These are phyloP conservation scores for Metschnikowia rubicola DNA, from an alignment of 805 yeast species.

Conservation along the genomic window DNA sequence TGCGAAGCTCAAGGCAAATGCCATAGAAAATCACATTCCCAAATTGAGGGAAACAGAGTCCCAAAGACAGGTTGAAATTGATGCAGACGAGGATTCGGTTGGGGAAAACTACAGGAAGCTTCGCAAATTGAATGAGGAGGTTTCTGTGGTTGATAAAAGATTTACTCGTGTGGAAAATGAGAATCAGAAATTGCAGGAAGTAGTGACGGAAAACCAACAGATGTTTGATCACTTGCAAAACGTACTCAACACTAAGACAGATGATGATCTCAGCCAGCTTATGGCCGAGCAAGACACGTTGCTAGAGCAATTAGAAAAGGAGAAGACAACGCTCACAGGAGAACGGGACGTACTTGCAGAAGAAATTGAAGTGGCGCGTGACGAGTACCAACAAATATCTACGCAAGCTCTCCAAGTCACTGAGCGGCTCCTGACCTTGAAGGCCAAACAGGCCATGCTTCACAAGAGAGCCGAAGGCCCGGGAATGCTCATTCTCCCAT, in stretches of 20 bases:
- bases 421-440: slow-evolving; percentile 18
- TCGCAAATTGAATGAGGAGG: slow-evolving; percentile 34
- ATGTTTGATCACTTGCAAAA: slow-evolving; percentile 11
- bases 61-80: slow-evolving; percentile 30
- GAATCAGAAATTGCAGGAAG: slow-evolving; percentile 19
- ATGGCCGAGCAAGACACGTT: slow-evolving; percentile 20
- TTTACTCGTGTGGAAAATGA: slow-evolving; percentile 30
- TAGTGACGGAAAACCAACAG: slow-evolving; percentile 3
- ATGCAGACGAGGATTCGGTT: slow-evolving; percentile 34
- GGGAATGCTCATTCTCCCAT: slow-evolving; percentile 34
- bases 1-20: slow-evolving; percentile 14
- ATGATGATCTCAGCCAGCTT: slow-evolving; percentile 11
- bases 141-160: slow-evolving; percentile 30
- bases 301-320: slow-evolving; percentile 25
- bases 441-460: slow-evolving; percentile 19
- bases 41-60: slow-evolving; percentile 25
- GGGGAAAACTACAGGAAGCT: slow-evolving; percentile 40
- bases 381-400: slow-evolving; percentile 33
- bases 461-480: slow-evolving; percentile 28
- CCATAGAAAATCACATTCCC: slow-evolving; percentile 20
- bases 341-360: slow-evolving; percentile 26
- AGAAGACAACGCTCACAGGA: slow-evolving; percentile 20
- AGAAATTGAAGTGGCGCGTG: slow-evolving; percentile 29
- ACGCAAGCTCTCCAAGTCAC: slow-evolving; percentile 32
- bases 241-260: slow-evolving; percentile 13